A percentile compares a stretch with the other conserved stretches of the same genome.
Conservation (phyloP, 345 rosid species). For the Boechera retrofracta region DNA sequence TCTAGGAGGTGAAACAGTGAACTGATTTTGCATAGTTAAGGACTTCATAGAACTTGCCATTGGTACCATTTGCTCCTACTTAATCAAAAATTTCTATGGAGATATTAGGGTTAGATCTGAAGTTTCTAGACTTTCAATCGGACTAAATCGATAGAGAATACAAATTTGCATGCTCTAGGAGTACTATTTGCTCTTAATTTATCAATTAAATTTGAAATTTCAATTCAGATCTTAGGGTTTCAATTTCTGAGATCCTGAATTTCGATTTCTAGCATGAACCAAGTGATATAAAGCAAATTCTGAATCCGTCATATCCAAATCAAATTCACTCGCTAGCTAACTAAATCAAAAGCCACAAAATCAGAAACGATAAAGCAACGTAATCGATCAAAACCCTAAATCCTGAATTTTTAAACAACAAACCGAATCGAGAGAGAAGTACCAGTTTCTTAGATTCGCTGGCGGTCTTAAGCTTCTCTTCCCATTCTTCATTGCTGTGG, state of each 20-base stretch:
- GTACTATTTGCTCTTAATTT: too few species aligned
- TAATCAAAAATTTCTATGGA: neutral
- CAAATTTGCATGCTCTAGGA: too few species aligned
- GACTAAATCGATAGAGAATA: neutral
- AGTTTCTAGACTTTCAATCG: neutral
- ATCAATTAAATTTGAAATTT: too few species aligned
- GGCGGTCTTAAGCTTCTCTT: slow-evolving; percentile 52
- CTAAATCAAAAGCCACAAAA: neutral
- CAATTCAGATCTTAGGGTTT: neutral
- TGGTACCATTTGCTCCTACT: neutral
- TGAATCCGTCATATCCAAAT: neutral
- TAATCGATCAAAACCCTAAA: slow-evolving; percentile 4
- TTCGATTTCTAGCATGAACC: neutral
- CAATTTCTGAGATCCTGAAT: neutral
- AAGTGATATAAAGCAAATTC: neutral
- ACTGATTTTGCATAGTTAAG: neutral
- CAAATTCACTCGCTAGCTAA: neutral
- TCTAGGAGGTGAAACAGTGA: too few species aligned
- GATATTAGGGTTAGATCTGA: too few species aligned
- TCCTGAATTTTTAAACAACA: neutral
- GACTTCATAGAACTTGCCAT: neutral
- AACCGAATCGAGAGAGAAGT: neutral
- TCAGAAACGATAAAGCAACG: neutral
- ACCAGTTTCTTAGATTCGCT: slow-evolving; percentile 61
- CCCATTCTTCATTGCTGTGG: slow-evolving; percentile 53